phyloP scores from a whole-genome alignment of 768 basidiomycete genomes.

The Lactarius deliciosus region DNA sequence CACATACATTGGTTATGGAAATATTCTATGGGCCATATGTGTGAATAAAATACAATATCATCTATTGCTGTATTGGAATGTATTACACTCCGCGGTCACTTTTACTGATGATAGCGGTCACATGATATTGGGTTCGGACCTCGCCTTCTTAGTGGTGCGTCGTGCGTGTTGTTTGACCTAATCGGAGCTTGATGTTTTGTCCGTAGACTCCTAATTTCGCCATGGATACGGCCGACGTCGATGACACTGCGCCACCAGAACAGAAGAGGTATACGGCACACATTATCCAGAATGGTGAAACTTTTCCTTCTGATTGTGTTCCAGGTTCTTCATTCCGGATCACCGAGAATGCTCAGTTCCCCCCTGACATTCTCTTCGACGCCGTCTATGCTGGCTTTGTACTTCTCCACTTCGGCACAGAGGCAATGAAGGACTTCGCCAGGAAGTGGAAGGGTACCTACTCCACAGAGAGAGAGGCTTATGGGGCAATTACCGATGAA shows the following conservation, averaged over 20 bases:
- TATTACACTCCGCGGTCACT: too few species aligned
- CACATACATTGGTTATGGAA: too few species aligned
- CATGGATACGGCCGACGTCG: background rate
- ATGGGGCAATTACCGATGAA: background rate
- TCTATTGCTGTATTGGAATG: too few species aligned
- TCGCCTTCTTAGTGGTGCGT: too few species aligned
- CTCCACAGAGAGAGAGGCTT: background rate
- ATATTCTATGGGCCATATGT: too few species aligned
- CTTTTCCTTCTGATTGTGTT: background rate
- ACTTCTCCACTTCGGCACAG: background rate
- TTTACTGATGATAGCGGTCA: too few species aligned
- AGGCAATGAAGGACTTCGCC: background rate
- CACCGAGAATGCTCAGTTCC: background rate
- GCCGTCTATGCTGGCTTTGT: background rate
- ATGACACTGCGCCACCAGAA: background rate
- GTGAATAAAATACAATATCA: too few species aligned
- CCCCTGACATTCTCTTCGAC: background rate
- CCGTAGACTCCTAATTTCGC: background rate
- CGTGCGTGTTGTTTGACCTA: background rate
- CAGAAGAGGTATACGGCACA: background rate
- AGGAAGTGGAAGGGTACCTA: background rate
- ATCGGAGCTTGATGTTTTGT: background rate
- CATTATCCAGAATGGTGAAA: background rate
- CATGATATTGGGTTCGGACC: too few species aligned
- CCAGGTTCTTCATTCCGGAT: background rate